Evolutionary conservation across 1,139 yeast species (phyloP), one percentile per base, ranked within the genome.

Genomic region (Arxiozyma bovina): DNA sequence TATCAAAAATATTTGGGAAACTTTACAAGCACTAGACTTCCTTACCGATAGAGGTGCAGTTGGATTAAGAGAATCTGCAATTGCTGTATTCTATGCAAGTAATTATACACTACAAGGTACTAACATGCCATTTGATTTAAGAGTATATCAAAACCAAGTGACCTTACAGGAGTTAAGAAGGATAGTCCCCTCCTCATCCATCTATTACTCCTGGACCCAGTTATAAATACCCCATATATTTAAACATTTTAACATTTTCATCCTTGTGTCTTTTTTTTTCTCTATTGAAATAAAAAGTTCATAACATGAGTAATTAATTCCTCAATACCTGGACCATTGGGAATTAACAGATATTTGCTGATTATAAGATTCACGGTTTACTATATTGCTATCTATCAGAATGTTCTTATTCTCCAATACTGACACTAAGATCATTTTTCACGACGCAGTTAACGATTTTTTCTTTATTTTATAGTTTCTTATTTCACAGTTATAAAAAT

Each of bases 1-100:
- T 25, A 68, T 82, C 53, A 76, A 76, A 52, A 78, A 76, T 53
- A 74, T 82, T 54, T 83, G 88, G 88, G 82, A 80, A 54, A 61
- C 65, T 15, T 47, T 69, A 30, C 59, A 63, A 15, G 58, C 56
- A 1, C 54, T 68, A 18, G 64, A 64, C 20, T 57, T 69, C n/a
- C 49, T 69, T 18, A 60, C 63, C 1, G 71, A 68, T 45, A 64
- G 62, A 52, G 61, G 64, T 43, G 64, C 63, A 4, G 57, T 68
- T 4, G 70, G 69, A 15, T 48, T 68, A 23, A 61, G 69, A 50
- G 68, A 63, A 34, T 61, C 66, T 42, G 69, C 71, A 1, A 60
- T 57, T 23, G 69, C 70, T 15, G 72, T 66, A 4, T 67, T 66
- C 48, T 67, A 66, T 42, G 70, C 70, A 11, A 66, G 70, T 50